Percentiles rank a stretch among this genome's conserved stretches.
Conservation (phyloP, 2,329 filamentous ascomycete genomes). For the Drechslerella dactyloides region DNA sequence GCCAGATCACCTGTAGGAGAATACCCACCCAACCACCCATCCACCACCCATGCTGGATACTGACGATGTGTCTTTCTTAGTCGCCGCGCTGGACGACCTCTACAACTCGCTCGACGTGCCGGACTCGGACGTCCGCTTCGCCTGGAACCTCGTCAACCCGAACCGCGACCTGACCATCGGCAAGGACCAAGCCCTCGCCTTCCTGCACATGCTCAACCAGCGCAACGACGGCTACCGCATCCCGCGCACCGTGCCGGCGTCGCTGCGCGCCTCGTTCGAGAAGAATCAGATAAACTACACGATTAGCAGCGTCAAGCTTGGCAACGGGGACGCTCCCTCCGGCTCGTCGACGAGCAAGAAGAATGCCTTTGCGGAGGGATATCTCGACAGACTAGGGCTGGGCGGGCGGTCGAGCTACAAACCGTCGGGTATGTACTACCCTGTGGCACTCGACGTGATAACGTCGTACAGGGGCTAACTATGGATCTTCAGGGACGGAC, state of each 20-base stretch:
- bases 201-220: constrained; percentile 95
- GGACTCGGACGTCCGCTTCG: constrained; percentile 61
- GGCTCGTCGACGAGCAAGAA: constrained; percentile 85
- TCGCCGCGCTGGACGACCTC: constrained; percentile 78
- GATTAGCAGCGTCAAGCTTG: constrained; percentile 67
- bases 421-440: constrained; percentile 63
- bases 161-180: constrained; percentile 81
- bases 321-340: constrained; percentile 68
- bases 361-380: constrained; percentile 96
- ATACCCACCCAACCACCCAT: constrained; percentile 3
- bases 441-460: too few relatives aligned
- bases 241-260: constrained; percentile 86
- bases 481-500: constrained; percentile 70
- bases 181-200: constrained; percentile 92
- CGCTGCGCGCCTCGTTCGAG: constrained; percentile 89
- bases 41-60: not conserved
- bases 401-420: constrained; percentile 78
- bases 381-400: constrained; percentile 84
- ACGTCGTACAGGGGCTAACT: constrained; percentile 2
- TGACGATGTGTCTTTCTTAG: constrained; percentile 59
- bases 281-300: constrained; percentile 94
- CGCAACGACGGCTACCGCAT: constrained; percentile 94
- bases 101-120: constrained; percentile 74
- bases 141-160: constrained; percentile 85
- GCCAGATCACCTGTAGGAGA: constrained; percentile 75